These are phyloP conservation scores for Hyphopichia khmerensis DNA, from an alignment of 1,139 yeast genomes.

Conservation along the genomic window DNA sequence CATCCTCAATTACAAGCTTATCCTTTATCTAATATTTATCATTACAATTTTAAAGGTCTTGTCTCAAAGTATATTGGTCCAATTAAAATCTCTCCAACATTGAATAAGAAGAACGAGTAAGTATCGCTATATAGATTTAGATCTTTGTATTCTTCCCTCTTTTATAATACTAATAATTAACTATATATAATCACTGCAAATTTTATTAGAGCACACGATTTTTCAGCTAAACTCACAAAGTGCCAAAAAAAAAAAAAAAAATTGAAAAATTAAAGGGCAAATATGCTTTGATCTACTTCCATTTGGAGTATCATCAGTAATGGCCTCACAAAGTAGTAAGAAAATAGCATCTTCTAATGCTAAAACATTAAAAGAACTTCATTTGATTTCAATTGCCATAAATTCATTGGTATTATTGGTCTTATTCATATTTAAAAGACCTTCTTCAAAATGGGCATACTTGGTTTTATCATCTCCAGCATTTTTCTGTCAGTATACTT, in stretches of 20 bases:
- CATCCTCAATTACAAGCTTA: conserved; percentile 25
- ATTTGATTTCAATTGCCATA: conserved; percentile 43
- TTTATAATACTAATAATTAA: too few relatives aligned
- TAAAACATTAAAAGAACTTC: conserved; percentile 55
- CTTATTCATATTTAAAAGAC: conserved; percentile 51
- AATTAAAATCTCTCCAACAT: conserved; percentile 7
- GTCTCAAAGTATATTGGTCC: conserved; percentile 10
- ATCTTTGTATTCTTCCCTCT: too few relatives aligned
- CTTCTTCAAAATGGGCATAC: conserved; percentile 50
- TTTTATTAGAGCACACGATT: background rate
- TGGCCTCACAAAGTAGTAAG: conserved; percentile 57
- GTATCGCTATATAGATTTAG: too few relatives aligned
- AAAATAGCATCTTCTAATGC: conserved; percentile 64
- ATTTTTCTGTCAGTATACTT: conserved; percentile 48
- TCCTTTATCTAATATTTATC: conserved; percentile 9
- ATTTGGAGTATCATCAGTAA: conserved; percentile 12
- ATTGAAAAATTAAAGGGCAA: too few relatives aligned
- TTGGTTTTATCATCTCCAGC: conserved; percentile 61
- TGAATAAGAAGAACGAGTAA: conserved; percentile 3
- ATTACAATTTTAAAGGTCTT: conserved; percentile 7
- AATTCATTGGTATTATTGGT: conserved; percentile 37
- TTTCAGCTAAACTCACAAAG: background rate
- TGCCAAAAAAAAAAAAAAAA: conserved; percentile 1
- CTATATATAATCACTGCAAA: too few relatives aligned
- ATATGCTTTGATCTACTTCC: too few relatives aligned